Conservation (phyloP, 2,329 filamentous ascomycete genomes). For the Venturia asperata region DNA sequence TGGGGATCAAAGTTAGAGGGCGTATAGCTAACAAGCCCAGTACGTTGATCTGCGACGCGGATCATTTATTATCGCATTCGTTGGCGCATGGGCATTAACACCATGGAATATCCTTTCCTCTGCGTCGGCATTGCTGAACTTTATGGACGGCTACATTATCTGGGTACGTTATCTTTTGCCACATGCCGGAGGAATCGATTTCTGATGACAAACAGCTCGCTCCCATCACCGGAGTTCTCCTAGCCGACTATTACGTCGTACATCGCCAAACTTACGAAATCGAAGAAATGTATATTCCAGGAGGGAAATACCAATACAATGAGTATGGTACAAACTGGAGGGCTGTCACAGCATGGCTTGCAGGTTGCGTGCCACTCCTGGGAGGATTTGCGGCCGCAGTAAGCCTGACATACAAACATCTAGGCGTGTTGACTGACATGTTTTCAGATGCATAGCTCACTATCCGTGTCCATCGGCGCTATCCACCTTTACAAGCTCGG, state of each 20-base stretch:
- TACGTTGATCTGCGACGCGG: slow-evolving; percentile 20
- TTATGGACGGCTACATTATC: slow-evolving; percentile 21
- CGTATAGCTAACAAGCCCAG: neutral
- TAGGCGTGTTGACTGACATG: neutral
- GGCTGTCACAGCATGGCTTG: slow-evolving; percentile 23
- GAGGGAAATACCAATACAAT: slow-evolving; percentile 25
- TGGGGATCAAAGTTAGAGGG: no score
- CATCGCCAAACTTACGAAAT: slow-evolving; percentile 23
- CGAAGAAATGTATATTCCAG: slow-evolving; percentile 25
- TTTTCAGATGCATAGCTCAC: slow-evolving; percentile 14
- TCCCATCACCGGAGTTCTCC: slow-evolving; percentile 21
- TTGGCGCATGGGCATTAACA: slow-evolving; percentile 20
- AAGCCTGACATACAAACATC: neutral
- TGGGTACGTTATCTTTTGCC: slow-evolving; percentile 14
- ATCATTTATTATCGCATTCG: slow-evolving; percentile 21
- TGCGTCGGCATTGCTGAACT: slow-evolving; percentile 20
- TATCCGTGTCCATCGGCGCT: slow-evolving; percentile 20
- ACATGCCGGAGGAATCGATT: neutral
- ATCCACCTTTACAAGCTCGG: slow-evolving; percentile 24
- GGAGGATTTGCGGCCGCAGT: slow-evolving; percentile 24
- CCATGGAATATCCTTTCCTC: slow-evolving; percentile 21
- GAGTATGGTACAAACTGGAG: slow-evolving; percentile 25
- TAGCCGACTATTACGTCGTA: slow-evolving; percentile 24
- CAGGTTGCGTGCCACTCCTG: slow-evolving; percentile 23
- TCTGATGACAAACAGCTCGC: slow-evolving; percentile 17